Conservation (phyloP, 257 asterid genomes). For the Dorcoceras hygrometricum region DNA sequence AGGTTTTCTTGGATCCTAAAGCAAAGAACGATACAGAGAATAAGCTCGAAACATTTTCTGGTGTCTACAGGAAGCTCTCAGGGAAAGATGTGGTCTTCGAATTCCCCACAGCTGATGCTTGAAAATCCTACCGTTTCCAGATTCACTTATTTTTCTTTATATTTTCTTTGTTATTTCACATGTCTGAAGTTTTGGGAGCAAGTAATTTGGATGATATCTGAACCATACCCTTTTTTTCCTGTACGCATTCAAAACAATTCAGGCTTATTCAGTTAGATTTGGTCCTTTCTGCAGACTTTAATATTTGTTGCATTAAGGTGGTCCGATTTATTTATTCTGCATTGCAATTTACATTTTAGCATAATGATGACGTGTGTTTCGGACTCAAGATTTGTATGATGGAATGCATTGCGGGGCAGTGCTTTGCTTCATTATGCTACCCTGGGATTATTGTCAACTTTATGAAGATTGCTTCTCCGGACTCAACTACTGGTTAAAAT, state of each 20-base stretch:
- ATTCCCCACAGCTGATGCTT: constrained; percentile 41
- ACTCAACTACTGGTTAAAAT: no score
- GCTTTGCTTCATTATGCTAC: no score
- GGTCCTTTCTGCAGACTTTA: background rate
- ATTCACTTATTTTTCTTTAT: constrained; percentile 17
- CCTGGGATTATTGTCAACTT: no score
- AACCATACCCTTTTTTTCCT: background rate
- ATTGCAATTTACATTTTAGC: background rate
- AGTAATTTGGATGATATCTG: background rate
- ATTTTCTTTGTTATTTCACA: background rate
- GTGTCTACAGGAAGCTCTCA: constrained; percentile 59
- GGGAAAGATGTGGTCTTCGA: constrained; percentile 62
- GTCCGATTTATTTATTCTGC: background rate
- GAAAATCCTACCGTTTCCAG: constrained; percentile 19
- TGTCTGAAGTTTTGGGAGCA: background rate
- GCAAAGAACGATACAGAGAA: constrained; percentile 49
- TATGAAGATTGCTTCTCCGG: no score
- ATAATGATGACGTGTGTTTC: no score
- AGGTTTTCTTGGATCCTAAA: constrained; percentile 56
- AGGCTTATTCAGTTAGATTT: background rate
- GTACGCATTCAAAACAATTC: background rate
- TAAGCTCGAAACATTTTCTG: constrained; percentile 56
- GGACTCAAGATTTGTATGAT: no score
- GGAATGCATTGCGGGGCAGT: no score
- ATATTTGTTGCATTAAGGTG: background rate